Base-by-base conservation (phyloP, 306 rosid genomes). In the Prunus padus region DNA sequence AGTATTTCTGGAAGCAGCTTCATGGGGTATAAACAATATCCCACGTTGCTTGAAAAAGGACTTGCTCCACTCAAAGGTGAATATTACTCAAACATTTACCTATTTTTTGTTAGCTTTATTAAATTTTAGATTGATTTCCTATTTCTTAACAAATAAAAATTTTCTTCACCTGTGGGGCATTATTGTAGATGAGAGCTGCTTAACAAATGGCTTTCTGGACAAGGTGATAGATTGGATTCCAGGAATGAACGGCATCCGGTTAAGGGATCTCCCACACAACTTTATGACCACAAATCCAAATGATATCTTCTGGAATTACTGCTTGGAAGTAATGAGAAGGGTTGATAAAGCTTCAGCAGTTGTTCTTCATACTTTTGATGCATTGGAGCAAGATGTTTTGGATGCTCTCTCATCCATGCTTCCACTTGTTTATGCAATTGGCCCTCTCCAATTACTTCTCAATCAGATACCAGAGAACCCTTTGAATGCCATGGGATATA, bases 151-250 rank as follows among this genome's bases (percentile, higher is more conserved):
- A 50, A 15, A 15, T 37, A 1, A 37, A 37, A 37, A 7, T 11
- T 49, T 50, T 8, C 45, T 5, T 8, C 8, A 1, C 37, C 9
- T 75, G 40, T 33, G 40, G 46, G 18, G 42, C 2, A 28, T 15
- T 40, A 33, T 33, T 52, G 72, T 54, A 76, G 73, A 65, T 66
- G 79, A 76, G 56, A 76, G 56, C 2, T 65, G 46, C 18, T 7
- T 76, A 13, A 65, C 79, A 54, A 76, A 76, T 55, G 73, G 79
- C 20, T 67, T 54, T 42, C 20, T 76, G 14, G 73, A 76, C 60
- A 26, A 11, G 56, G 33, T 76, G 4, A 6, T 76, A 16, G 73
- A 76, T 15, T 66, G 79, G 79, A 56, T 76, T 67, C 73, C 79
- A 16, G 59, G 73, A 18, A 66, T 67, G 57, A 25, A 14, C 40